These are phyloP conservation scores for Flaveria sonorensis DNA, from an alignment of 129 eudicot genomes.

Conservation along the genomic window DNA sequence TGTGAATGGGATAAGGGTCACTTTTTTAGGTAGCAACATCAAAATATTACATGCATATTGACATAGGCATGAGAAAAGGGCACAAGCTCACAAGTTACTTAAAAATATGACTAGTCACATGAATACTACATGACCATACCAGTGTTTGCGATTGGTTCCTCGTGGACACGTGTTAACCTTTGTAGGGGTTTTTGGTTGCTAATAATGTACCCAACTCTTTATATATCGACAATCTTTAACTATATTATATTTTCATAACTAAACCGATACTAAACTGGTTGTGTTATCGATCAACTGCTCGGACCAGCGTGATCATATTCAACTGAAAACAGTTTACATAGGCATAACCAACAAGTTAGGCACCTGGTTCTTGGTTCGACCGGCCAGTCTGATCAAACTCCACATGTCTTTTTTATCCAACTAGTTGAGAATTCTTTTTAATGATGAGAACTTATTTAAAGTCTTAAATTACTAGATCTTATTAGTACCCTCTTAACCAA, in stretches of 20 bases:
- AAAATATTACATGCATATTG: slow-evolving; percentile 18
- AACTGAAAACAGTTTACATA: no score
- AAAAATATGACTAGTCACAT: slow-evolving; percentile 26
- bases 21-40: slow-evolving; percentile 22
- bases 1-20: slow-evolving; percentile 21
- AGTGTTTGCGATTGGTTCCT: slow-evolving; percentile 2
- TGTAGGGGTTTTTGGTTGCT: slow-evolving; percentile 8
- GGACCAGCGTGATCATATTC: no score
- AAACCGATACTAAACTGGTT: no score
- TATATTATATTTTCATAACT: no score
- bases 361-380: no score
- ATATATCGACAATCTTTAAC: not conserved
- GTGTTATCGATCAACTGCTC: no score
- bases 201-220: not conserved
- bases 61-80: slow-evolving; percentile 24
- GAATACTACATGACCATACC: slow-evolving; percentile 33
- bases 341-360: no score
- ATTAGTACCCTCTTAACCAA: no score
- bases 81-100: slow-evolving; percentile 27
- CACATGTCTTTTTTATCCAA: slow-evolving; percentile 11
- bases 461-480: no score
- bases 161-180: slow-evolving; percentile 25
- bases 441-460: no score
- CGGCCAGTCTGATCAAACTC: no score
- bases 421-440: not conserved